A percentile compares a stretch with the other conserved stretches of the same genome.
Conservation (phyloP, 768 basidiomycete species). For the Lentinus brumalis region DNA sequence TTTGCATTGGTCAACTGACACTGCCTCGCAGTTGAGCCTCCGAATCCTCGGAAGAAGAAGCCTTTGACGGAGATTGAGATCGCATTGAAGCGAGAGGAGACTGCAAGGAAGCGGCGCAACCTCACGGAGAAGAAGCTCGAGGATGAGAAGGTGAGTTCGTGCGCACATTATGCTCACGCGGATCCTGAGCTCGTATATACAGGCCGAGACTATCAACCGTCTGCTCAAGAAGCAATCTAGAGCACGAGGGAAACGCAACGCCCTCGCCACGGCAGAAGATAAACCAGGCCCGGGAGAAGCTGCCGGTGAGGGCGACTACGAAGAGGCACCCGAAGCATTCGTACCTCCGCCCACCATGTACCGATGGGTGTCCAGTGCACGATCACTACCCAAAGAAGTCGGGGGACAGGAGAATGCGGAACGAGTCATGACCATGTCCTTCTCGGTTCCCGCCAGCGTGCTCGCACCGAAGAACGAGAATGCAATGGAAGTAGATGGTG, state of each 20-base stretch:
- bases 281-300: constrained; percentile 34
- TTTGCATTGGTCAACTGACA: neutral
- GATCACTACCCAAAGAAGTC: constrained; percentile 18
- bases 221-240: constrained; percentile 84
- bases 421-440: constrained; percentile 46
- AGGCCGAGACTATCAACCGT: constrained; percentile 89
- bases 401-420: constrained; percentile 9
- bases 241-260: constrained; percentile 61
- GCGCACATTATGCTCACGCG: constrained; percentile 6
- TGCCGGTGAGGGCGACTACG: constrained; percentile 45
- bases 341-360: constrained; percentile 56
- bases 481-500: constrained; percentile 20
- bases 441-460: constrained; percentile 52
- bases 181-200: neutral
- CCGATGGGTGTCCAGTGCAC: constrained; percentile 70
- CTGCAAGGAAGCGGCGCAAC: constrained; percentile 78
- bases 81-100: constrained; percentile 76
- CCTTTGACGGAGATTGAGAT: constrained; percentile 72
- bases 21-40: constrained; percentile 30
- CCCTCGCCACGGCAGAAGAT: constrained; percentile 49
- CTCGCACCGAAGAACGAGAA: constrained; percentile 23
- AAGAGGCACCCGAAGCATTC: constrained; percentile 38
- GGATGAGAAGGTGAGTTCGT: constrained; percentile 68
- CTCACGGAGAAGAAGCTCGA: constrained; percentile 82
- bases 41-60: constrained; percentile 57